Conservation (phyloP, 2,329 filamentous ascomycete species). For the Coleophoma cylindrospora region DNA sequence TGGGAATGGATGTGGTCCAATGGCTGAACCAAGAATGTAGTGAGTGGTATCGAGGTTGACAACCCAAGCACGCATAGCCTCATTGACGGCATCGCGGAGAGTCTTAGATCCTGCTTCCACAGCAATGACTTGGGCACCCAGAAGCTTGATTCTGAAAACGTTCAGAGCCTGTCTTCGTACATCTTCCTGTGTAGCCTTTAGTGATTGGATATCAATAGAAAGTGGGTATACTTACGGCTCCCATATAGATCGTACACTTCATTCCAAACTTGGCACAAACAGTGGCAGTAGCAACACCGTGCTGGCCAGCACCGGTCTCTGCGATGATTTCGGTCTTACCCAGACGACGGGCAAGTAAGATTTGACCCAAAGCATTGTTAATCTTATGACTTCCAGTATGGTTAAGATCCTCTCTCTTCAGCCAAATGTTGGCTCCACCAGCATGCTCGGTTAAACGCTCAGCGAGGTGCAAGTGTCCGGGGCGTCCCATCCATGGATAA, state of each 20-base stretch:
- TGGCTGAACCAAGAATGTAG: constrained; percentile 97
- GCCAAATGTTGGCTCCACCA: constrained; percentile 91
- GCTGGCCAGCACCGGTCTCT: constrained; percentile 94
- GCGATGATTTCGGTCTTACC: constrained; percentile 98
- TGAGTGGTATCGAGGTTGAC: constrained; percentile 89
- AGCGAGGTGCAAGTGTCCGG: constrained; percentile 85
- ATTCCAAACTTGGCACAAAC: constrained; percentile 98
- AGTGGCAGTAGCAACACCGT: constrained; percentile 95
- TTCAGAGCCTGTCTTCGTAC: constrained; percentile 94
- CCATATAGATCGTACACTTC: constrained; percentile 98
- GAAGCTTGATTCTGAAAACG: constrained; percentile 96
- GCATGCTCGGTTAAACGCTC: constrained; percentile 83
- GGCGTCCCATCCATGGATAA: constrained; percentile 96
- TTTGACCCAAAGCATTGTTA: constrained; percentile 95
- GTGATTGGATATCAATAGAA: not conserved
- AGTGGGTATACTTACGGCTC: constrained; percentile 44
- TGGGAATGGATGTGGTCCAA: constrained; percentile 95
- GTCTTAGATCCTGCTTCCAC: constrained; percentile 87
- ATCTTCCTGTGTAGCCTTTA: constrained; percentile 55
- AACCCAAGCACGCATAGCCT: constrained; percentile 92
- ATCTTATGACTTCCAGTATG: constrained; percentile 99
- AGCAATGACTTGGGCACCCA: constrained; percentile 87
- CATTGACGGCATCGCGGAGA: constrained; percentile 86
- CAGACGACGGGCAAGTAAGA: constrained; percentile 76
- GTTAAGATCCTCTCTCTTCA: constrained; percentile 96